Base-by-base conservation (phyloP, 164 flowering plant species). In the Hamamelis virginiana region DNA sequence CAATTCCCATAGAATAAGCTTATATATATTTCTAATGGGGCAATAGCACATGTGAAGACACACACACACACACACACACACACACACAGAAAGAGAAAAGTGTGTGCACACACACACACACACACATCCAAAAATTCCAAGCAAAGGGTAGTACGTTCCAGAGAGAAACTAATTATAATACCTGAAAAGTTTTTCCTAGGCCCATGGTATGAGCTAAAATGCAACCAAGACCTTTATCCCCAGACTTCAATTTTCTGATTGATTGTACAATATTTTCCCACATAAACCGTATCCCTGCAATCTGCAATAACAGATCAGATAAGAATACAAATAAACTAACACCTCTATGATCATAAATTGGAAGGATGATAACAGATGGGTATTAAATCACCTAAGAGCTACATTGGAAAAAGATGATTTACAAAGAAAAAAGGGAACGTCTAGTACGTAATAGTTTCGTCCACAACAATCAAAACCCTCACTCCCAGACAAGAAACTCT, bases 121-220 rank as follows among this genome's bases (percentile, higher is more conserved):
- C 4, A 33, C n/a, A 11, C 6, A 57, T 41, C 44, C 11, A 66
- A 53, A 15, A 65, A 53, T 60, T 22, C 43, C 48, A 46, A 23
- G 26, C 27, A 67, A 58, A 33, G n/a, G 71, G 43, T 12, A 44
- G 56, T 48, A 43, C 22, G 41, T 15, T 25, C n/a, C 26, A 28
- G 50, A 60, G 11, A 43, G 12, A 12, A 27, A 21, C 55, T 44
- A 15, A 56, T 43, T 21, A 9, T 18, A 11, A 48, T 85, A 89
- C 91, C 93, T 89, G 93, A 70, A 89, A 84, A 60, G 91, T 87
- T 84, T 95, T 95, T 64, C 99, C 99, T 69, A 95, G 92, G 25
- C 99, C 99, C 99, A 95, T 95, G 10, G 96, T 95, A 80, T 95
- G 99, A 69, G 99, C 99, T 73, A 95, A 81, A 75, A 95, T 95